A percentile compares a stretch with the other conserved stretches of the same genome.
These are phyloP conservation scores for Cyphellophora attinorum DNA, from an alignment of 2,329 filamentous ascomycete genomes.

Conservation along the genomic window DNA sequence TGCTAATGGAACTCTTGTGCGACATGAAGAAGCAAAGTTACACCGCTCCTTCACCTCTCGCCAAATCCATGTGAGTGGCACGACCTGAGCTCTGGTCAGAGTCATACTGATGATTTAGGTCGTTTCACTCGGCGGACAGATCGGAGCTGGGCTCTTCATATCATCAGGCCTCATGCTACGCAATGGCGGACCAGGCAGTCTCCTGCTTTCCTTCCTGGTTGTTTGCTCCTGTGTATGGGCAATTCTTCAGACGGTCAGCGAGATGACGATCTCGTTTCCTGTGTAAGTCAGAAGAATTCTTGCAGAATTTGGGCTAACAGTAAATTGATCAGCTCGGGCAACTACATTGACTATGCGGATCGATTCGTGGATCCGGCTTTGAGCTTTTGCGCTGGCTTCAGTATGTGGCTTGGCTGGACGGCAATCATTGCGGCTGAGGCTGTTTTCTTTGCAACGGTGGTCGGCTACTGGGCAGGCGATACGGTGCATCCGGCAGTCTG, in stretches of 20 bases:
- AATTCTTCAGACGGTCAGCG: conserved; percentile 85
- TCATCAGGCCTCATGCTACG: conserved; percentile 64
- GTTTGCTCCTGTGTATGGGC: conserved; percentile 84
- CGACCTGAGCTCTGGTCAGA: background rate
- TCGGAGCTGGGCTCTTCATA: conserved; percentile 61
- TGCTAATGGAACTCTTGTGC: no score
- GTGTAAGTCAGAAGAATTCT: no score
- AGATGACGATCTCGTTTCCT: conserved; percentile 84
- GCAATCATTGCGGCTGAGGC: conserved; percentile 18
- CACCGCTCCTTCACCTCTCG: conserved; percentile 8
- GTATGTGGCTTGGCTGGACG: conserved; percentile 13
- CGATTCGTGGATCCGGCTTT: conserved; percentile 73
- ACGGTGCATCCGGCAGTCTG: conserved; percentile 6
- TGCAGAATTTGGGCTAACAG: no score
- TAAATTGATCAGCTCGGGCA: conserved; percentile 86
- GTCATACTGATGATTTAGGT: conserved; percentile 2
- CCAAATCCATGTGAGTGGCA: conserved; percentile 7
- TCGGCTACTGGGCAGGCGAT: conserved; percentile 18
- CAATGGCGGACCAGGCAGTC: conserved; percentile 61
- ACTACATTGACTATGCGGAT: conserved; percentile 84
- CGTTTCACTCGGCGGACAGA: conserved; percentile 18
- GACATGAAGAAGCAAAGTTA: no score
- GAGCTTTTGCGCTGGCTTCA: conserved; percentile 34
- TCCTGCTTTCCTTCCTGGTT: conserved; percentile 67
- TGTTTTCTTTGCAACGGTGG: conserved; percentile 17